Evolutionary conservation across 2,329 filamentous ascomycete species (phyloP).

Genomic region (Thelonectria discophora): DNA sequence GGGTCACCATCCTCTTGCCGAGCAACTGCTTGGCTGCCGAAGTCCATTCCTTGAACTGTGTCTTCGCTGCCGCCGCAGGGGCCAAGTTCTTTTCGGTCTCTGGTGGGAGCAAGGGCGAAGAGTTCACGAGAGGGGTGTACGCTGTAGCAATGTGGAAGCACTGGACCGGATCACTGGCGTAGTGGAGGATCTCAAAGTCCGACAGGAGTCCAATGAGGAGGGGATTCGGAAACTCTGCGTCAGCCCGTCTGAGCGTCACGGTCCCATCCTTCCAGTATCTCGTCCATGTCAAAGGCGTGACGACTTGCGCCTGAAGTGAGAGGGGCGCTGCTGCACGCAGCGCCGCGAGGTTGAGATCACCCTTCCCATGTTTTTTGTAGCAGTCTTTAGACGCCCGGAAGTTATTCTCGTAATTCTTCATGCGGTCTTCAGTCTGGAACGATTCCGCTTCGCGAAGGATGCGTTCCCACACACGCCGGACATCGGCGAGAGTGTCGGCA

Average conservation of each 20-base stretch:
- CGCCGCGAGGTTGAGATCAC: slow-evolving; percentile 40
- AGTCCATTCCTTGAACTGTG: slow-evolving; percentile 59
- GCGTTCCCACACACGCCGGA: slow-evolving; percentile 50
- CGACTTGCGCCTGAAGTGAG: slow-evolving; percentile 37
- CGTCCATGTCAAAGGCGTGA: slow-evolving; percentile 35
- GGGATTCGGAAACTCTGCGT: slow-evolving; percentile 53
- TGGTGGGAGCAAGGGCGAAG: slow-evolving; percentile 50
- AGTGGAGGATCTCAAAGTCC: slow-evolving; percentile 52
- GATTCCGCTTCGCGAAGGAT: slow-evolving; percentile 35
- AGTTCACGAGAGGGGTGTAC: slow-evolving; percentile 48
- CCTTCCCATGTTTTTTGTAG: slow-evolving; percentile 20
- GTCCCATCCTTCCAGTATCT: slow-evolving; percentile 51
- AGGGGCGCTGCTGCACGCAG: slow-evolving; percentile 52
- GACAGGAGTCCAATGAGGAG: slow-evolving; percentile 51
- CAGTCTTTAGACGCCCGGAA: slow-evolving; percentile 32
- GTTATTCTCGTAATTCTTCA: slow-evolving; percentile 28
- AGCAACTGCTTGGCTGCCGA: slow-evolving; percentile 49
- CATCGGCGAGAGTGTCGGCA: slow-evolving; percentile 52
- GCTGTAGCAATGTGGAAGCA: slow-evolving; percentile 66
- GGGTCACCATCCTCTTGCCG: slow-evolving; percentile 49
- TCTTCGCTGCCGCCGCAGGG: slow-evolving; percentile 48
- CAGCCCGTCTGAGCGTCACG: slow-evolving; percentile 33
- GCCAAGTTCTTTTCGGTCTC: slow-evolving; percentile 28
- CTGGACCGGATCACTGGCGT: slow-evolving; percentile 60
- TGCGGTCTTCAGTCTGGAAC: slow-evolving; percentile 19